Base-by-base conservation (phyloP, 2,329 filamentous ascomycete species). In the Hypoxylon sp. region DNA sequence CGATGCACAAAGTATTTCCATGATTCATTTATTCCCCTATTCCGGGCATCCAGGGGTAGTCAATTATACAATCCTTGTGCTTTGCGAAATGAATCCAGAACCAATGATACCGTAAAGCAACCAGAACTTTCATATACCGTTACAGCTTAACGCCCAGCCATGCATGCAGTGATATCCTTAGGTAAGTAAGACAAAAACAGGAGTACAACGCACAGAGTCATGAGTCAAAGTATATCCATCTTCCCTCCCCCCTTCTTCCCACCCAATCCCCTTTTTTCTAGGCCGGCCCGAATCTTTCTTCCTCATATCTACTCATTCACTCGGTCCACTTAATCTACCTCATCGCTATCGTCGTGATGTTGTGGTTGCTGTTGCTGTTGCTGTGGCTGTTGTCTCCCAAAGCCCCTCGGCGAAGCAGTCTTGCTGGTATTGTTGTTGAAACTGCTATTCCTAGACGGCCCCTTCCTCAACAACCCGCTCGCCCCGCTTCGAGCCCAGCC, bases 401-500 rank as follows among this genome's bases (percentile, higher is more conserved):
- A 19, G 10, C 47, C 44, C 37, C 58, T 67, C 15, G 58, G 58
- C 6, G 56, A 19, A 6, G 56, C 52, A 21, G 51, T 65, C 27
- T 27, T 51, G 17, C 32, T 44, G 24, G 2, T 8, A 27, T 50
- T 62, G 6, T 15, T 42, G 17, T 31, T 62, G 2, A 24, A 32
- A 7, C 39, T 70, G 21, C 48, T 65, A 29, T 31, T 68, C 19
- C 66, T 69, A 31, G 69, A 68, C n/a, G 73, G 68, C 15, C 71
- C 60, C 55, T 77, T 78, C 51, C 76, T 70, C 27, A 79, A 57
- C 47, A 80, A 50, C 6, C 79, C 78, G 37, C 77, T 79, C 0
- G 76, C 78, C 24, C 77, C 79, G 50, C 73, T 78, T 29, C 73
- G 74, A 1, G 77, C 79, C 80, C 80, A 82, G 1, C 77, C 75